Base-by-base conservation (phyloP, 768 basidiomycete species). In the Pholiota conissans region DNA sequence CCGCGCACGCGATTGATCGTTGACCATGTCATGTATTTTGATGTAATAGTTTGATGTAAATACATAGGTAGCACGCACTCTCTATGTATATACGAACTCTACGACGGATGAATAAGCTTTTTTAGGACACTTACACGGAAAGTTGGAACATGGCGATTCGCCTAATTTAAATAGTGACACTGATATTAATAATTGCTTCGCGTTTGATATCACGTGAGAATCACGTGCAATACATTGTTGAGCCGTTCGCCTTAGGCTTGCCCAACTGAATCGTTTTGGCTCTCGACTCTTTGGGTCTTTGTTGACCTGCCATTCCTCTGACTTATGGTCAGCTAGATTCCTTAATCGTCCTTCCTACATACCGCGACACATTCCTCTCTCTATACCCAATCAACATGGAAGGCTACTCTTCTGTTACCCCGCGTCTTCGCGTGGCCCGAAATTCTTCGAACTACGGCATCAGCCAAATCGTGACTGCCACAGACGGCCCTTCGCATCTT, bases 391-490 rank as follows among this genome's bases (percentile, higher is more conserved):
- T 32, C 30, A 16, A 28, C 37, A 64, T 62, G 61, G 57, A 52
- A 40, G 58, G 54, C 28, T 59, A 55, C 24, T 20, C 57, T 16
- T 59, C 52, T 11, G 39, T 63, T 46, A 63, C 66, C 20, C 73
- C 77, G 37, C 77, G 74, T 46, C 73, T 75, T 47, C 73, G 76
- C 57, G 65, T 74, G 56, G 64, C 70, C 35, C 71, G 73, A 54
- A 69, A 68, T n/a, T 62, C 66, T 18, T 50, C 62, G 29, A 35
- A 57, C 37, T 66, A 70, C 48, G 71, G 57, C 64, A 55, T 48
- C 45, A 69, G 57, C 42, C 61, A 64, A 24, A 65, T 60, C 45
- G 62, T 61, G 32, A 66, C 71, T 24, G 63, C 67, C 27, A 63
- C 69, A 20, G 67, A 70, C 39, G 65, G 74, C 45, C 72, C 76